Conservation (phyloP, 176 grass and related monocot genomes). For the Puccinellia tenuiflora region DNA sequence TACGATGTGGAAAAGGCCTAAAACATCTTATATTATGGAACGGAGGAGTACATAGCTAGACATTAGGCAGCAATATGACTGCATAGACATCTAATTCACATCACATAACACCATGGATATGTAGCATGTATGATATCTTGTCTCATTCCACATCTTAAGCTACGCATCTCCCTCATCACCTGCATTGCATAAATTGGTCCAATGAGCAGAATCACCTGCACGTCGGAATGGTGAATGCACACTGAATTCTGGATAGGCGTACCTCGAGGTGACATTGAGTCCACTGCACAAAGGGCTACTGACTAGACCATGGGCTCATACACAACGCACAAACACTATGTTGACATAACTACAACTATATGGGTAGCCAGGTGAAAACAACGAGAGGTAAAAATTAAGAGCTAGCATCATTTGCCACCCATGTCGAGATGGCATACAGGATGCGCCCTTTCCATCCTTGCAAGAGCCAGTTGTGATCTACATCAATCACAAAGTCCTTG, state of each 20-base stretch:
- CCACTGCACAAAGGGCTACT: constrained; percentile 12
- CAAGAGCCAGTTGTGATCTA: constrained; percentile 73
- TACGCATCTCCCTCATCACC: constrained; percentile 10
- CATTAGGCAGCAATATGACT: not conserved
- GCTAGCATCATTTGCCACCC: constrained; percentile 40
- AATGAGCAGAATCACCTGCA: constrained; percentile 11
- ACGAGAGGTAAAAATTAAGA: constrained; percentile 26
- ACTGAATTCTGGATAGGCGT: not conserved
- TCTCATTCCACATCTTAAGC: not conserved
- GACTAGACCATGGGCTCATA: constrained; percentile 23
- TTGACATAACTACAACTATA: constrained; percentile 34
- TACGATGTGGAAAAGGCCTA: too few relatives aligned
- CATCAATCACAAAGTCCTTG: constrained; percentile 76
- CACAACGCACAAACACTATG: constrained; percentile 31
- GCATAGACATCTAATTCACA: constrained; percentile 29
- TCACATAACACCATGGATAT: constrained; percentile 13
- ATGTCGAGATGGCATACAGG: constrained; percentile 53
- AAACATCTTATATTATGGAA: too few relatives aligned
- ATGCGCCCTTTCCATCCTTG: constrained; percentile 91
- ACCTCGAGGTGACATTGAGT: constrained; percentile 17
- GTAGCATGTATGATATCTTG: not conserved
- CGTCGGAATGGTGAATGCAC: not conserved
- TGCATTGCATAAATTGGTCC: not conserved
- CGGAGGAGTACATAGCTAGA: constrained; percentile 25
- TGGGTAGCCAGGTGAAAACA: not conserved